A percentile compares a stretch with the other conserved stretches of the same genome.
Conservation (phyloP, 2,329 filamentous ascomycete genomes). For the Xenosphaeropsis pyriputrescens region DNA sequence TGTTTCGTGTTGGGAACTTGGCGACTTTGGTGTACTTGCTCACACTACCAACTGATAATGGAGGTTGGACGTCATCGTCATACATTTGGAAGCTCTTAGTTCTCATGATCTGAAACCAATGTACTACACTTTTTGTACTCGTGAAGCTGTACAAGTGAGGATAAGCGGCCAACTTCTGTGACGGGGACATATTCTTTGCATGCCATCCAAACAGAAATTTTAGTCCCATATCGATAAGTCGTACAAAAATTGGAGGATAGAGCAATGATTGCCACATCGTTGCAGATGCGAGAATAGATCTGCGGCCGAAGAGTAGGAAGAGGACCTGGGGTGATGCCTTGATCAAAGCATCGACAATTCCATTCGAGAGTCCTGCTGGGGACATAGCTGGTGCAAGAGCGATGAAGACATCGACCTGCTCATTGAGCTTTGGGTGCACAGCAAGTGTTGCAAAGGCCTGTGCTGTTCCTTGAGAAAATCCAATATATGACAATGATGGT, state of each 20-base stretch:
- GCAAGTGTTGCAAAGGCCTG: conserved; percentile 91
- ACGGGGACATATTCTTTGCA: conserved; percentile 65
- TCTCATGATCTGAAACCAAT: conserved; percentile 99
- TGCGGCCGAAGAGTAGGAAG: conserved; percentile 82
- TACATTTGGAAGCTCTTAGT: conserved; percentile 97
- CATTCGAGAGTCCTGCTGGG: conserved; percentile 77
- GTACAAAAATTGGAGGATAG: conserved; percentile 86
- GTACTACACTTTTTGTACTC: conserved; percentile 90
- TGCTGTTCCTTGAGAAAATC: conserved; percentile 92
- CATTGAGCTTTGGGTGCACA: conserved; percentile 83
- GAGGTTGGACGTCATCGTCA: conserved; percentile 80
- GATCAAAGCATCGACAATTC: conserved; percentile 81
- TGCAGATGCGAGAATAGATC: conserved; percentile 80
- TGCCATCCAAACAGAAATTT: conserved; percentile 83
- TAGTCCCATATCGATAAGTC: conserved; percentile 70
- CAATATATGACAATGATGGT: conserved; percentile 81
- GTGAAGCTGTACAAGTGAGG: conserved; percentile 94
- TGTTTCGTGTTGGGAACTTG: conserved; percentile 91
- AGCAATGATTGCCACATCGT: conserved; percentile 97
- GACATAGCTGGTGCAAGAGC: conserved; percentile 94
- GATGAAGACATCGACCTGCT: conserved; percentile 91
- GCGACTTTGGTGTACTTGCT: conserved; percentile 92
- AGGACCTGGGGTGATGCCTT: conserved; percentile 88
- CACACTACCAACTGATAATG: conserved; percentile 52
- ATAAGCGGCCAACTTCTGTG: conserved; percentile 91